phyloP scores from a whole-genome alignment of 2,329 filamentous ascomycete species.

The Magnaporthiopsis rhizophila region DNA sequence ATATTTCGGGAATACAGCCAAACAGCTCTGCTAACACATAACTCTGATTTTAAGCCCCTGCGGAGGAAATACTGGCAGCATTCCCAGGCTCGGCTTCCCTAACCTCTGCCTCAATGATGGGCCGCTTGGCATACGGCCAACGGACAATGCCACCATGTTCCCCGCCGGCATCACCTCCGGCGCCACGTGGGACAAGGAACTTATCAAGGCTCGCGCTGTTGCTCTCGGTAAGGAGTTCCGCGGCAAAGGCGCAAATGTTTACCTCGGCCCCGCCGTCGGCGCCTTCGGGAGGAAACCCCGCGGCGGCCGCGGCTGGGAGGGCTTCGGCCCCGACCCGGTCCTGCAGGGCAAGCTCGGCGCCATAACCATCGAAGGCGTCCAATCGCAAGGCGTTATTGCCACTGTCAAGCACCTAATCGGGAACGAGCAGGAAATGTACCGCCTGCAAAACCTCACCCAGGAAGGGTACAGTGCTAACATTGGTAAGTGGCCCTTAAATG shows the following conservation, averaged over 20 bases:
- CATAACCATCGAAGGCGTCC: constrained; percentile 70
- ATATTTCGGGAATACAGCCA: constrained; percentile 4
- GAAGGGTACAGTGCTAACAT: constrained; percentile 48
- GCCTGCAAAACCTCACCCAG: constrained; percentile 46
- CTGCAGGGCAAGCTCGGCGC: constrained; percentile 65
- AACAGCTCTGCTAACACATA: constrained; percentile 18
- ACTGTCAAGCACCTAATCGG: constrained; percentile 70
- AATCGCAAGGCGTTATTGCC: constrained; percentile 73
- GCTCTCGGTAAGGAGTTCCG: constrained; percentile 64
- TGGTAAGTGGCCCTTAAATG: constrained; percentile 43
- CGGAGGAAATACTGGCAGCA: constrained; percentile 69
- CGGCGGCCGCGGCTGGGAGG: constrained; percentile 63
- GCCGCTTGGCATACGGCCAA: constrained; percentile 62
- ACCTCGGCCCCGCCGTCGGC: constrained; percentile 62
- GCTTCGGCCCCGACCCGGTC: constrained; percentile 61
- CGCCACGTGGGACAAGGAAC: constrained; percentile 66
- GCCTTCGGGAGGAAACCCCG: constrained; percentile 64
- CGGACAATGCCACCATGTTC: constrained; percentile 69
- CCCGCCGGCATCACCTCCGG: constrained; percentile 71
- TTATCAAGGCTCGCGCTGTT: constrained; percentile 60
- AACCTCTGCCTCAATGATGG: constrained; percentile 66
- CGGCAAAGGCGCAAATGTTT: constrained; percentile 67
- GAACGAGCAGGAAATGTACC: constrained; percentile 76
- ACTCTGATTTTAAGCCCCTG: constrained; percentile 39
- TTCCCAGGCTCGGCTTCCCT: constrained; percentile 62